A percentile compares a stretch with the other conserved stretches of the same genome.
phyloP scores from a whole-genome alignment of 371 early-diverging fungal genomes.

The Chytridium lagenaria region DNA sequence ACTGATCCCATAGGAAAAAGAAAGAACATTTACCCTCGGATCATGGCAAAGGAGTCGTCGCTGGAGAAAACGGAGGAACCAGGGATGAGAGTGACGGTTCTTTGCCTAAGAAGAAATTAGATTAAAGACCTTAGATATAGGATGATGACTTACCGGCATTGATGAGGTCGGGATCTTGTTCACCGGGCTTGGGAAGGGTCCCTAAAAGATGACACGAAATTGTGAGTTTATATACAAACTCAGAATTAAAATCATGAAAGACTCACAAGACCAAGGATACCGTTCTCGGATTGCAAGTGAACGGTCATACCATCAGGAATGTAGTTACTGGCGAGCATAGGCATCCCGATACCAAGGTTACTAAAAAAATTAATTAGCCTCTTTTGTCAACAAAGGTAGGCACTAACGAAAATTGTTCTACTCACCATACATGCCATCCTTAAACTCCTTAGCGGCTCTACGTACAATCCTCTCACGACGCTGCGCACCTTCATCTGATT shows the following conservation, averaged over 20 bases:
- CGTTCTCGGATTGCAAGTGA: constrained; percentile 72
- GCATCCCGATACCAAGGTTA: constrained; percentile 80
- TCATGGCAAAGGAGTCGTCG: constrained; percentile 72
- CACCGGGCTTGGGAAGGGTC: constrained; percentile 68
- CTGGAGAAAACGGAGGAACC: constrained; percentile 66
- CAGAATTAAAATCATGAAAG: not conserved
- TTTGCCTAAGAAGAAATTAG: constrained; percentile 39
- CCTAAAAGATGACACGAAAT: constrained; percentile 34
- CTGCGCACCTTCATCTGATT: constrained; percentile 48
- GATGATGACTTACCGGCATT: constrained; percentile 59
- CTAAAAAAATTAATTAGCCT: constrained; percentile 21
- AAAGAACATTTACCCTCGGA: constrained; percentile 51
- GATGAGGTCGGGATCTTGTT: constrained; percentile 72
- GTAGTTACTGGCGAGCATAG: constrained; percentile 73
- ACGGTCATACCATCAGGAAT: constrained; percentile 69
- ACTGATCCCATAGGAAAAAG: too few species aligned
- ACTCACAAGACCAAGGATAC: constrained; percentile 63
- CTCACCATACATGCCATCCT: constrained; percentile 67
- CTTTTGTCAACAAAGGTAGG: too few species aligned
- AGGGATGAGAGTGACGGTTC: constrained; percentile 68
- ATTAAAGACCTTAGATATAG: not conserved
- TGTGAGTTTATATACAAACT: not conserved
- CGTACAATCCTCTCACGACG: constrained; percentile 69
- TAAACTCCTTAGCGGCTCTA: constrained; percentile 74
- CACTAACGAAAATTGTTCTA: constrained; percentile 13